Evolutionary conservation across 2,329 filamentous ascomycete genomes (phyloP), one percentile per base, ranked within the genome.

Genomic region (Blastomyces emzantsi): DNA sequence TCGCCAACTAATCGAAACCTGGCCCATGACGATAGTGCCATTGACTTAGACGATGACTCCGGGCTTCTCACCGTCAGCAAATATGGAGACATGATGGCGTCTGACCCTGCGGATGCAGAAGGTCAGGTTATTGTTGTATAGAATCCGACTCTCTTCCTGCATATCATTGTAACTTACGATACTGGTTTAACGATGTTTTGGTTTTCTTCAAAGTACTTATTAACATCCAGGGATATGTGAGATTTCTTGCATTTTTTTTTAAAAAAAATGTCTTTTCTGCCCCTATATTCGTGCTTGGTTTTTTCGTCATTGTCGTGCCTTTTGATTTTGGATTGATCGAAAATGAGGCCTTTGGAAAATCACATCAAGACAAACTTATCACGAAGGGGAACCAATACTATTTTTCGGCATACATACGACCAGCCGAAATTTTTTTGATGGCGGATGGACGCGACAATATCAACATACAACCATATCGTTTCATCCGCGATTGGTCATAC

Each of bases 21-120:
- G 13, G 76, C 75, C 64, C 76, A 87, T 65, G 88, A 91, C 68
- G 89, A 91, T 68, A 91, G 88, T 70, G 88, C 87, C 1, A 91
- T 91, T 65, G 87, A 87, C 39, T 87, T 91, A 69, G 77, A 77
- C 54, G 75, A 78, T 36, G 77, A 79, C 61, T 75, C 77, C 5
- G 75, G 77, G 68, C 66, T 78, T 63, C 74, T 77, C 59, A 72
- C 73, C 7, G 75, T 76, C 62, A 74, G 73, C 62, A 79, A 79
- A 71, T 79, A 79, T 62, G 75, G 75, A 49, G 76, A 78, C 63
- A 78, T 78, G 71, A 76, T 78, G 67, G 74, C 74, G 41, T 79
- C 77, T 19, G 77, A 79, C 62, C 76, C 77, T 22, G 76, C 76
- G 9, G 76, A 78, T 67, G 76, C 77, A 52, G 75, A 78, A 65